phyloP scores from a whole-genome alignment of 73 alveolate species.

The Uronychia setigera region DNA sequence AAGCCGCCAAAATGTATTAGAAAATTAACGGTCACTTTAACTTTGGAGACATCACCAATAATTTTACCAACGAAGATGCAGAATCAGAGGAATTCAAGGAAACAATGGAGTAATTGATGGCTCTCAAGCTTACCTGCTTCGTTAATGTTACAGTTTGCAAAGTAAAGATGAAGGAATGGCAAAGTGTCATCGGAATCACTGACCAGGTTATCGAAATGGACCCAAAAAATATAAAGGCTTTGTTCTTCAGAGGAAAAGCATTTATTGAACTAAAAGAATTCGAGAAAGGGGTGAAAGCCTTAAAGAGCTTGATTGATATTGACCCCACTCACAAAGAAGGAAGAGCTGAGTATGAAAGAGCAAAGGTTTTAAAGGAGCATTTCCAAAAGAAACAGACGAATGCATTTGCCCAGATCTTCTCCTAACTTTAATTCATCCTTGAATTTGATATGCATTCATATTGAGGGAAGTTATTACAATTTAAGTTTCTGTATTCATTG shows the following conservation, averaged over 20 bases:
- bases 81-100: constrained; percentile 24
- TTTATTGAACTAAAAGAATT: constrained; percentile 43
- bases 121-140: constrained; percentile 28
- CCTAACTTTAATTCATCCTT: too few relatives aligned
- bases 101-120: constrained; percentile 1
- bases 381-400: too few relatives aligned
- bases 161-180: constrained; percentile 36
- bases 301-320: constrained; percentile 6
- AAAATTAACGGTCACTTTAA: constrained; percentile 60
- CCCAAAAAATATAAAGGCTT: constrained; percentile 38
- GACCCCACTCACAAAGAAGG: constrained; percentile 58
- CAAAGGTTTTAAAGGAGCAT: too few relatives aligned
- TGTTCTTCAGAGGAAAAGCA: constrained; percentile 61
- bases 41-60: constrained; percentile 60
- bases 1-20: constrained; percentile 60
- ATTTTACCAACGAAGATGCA: constrained; percentile 60
- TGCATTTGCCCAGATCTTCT: too few relatives aligned
- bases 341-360: constrained; percentile 24
- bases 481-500: too few relatives aligned
- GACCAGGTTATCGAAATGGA: constrained; percentile 46
- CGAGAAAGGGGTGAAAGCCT: constrained; percentile 32
- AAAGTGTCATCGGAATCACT: constrained; percentile 51
- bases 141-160: constrained; percentile 60
- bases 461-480: too few relatives aligned
- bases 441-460: too few relatives aligned